Conservation (phyloP, 495 filamentous ascomycete species). For the Hypoxylon lienhwacheense region DNA sequence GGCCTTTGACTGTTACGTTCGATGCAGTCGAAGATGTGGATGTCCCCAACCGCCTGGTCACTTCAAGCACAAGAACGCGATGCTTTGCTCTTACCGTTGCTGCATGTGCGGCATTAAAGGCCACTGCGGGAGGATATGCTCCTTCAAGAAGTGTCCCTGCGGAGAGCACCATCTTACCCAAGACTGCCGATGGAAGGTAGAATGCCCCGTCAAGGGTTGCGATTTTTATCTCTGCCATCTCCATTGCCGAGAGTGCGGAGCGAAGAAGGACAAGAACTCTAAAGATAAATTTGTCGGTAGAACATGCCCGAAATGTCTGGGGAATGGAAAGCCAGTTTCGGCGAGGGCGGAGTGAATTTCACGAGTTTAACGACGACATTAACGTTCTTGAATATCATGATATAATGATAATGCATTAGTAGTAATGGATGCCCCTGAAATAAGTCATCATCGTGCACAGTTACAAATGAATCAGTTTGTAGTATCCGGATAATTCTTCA, state of each 20-base stretch:
- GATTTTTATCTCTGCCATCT: conserved; percentile 40
- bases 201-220: conserved; percentile 38
- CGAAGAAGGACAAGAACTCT: conserved; percentile 33
- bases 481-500: too few relatives aligned
- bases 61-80: conserved; percentile 40
- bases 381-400: too few relatives aligned
- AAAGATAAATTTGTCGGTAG: conserved; percentile 37
- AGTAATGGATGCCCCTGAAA: too few relatives aligned
- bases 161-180: conserved; percentile 44
- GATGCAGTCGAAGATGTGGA: conserved; percentile 41
- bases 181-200: conserved; percentile 45
- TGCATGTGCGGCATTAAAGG: conserved; percentile 47
- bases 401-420: too few relatives aligned
- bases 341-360: background rate
- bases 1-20: conserved; percentile 35
- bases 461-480: too few relatives aligned
- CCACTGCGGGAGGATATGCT: conserved; percentile 43
- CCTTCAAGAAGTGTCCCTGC: conserved; percentile 38
- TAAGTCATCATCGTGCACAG: too few relatives aligned
- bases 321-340: conserved; percentile 23
- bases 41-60: conserved; percentile 22
- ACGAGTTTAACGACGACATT: background rate
- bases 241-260: conserved; percentile 43
- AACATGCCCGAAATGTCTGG: conserved; percentile 38
- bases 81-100: conserved; percentile 42